Evolutionary conservation across 139 green algal species (phyloP), one percentile per base, ranked within the genome.

Genomic region (Chlamydomonas sp.): DNA sequence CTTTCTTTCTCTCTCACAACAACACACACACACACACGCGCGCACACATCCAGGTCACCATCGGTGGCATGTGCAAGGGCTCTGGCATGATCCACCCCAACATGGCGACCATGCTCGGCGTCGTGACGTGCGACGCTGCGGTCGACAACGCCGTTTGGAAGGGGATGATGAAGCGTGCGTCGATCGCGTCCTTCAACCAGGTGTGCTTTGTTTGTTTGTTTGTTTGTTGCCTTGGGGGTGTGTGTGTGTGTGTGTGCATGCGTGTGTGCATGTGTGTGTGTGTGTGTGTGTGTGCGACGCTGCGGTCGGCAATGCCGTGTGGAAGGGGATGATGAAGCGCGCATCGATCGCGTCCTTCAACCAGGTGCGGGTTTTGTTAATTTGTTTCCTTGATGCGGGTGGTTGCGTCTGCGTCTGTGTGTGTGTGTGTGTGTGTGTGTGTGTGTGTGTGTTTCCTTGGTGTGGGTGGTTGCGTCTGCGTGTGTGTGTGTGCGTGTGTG

Each of bases 1-100:
- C n/a, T n/a, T n/a, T n/a, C n/a, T n/a, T 34, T 58, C n/a, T n/a
- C n/a, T n/a, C n/a, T n/a, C n/a, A n/a, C n/a, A n/a, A n/a, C n/a
- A n/a, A n/a, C n/a, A n/a, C n/a, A n/a, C n/a, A n/a, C n/a, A n/a
- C n/a, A n/a, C n/a, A n/a, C n/a, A n/a, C n/a, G n/a, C n/a, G n/a
- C n/a, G n/a, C n/a, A n/a, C n/a, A n/a, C n/a, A n/a, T n/a, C n/a
- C n/a, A n/a, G 0, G 88, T 98, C 30, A 68, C 78, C 13, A 76
- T 99, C 36, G 94, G 94, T 22, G 94, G 94, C 62, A 95, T 97
- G 74, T 87, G 85, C 69, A 98, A 99, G 82, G 95, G 95, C 31
- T 92, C 79, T 3, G 95, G 95, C 49, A 99, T 99, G 95, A 99
- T 99, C 73, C 94, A 99, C 82, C 95, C 95, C 66, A 98, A 99